phyloP scores from a whole-genome alignment of 1,284 basidiomycete genomes.

The Coriolopsis trogii region DNA sequence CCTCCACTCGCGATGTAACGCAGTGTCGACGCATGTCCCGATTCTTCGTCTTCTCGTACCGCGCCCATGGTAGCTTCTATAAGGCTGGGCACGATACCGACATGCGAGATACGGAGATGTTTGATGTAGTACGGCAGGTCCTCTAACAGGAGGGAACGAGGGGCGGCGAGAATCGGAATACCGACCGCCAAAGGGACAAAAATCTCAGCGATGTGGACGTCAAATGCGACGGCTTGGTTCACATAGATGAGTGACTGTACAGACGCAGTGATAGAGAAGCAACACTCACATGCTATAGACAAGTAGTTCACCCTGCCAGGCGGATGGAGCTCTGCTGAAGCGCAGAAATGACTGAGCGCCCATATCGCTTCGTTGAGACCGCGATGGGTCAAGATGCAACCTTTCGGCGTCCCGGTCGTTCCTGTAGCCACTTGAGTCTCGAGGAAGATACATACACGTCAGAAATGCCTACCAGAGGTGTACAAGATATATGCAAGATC shows the following conservation, averaged over 20 bases:
- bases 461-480: conserved; percentile 45
- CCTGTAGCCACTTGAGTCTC: conserved; percentile 33
- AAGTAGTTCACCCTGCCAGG: conserved; percentile 43
- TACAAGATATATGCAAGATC: conserved; percentile 54
- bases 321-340: conserved; percentile 40
- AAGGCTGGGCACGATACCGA: conserved; percentile 56
- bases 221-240: conserved; percentile 43
- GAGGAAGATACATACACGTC: background rate
- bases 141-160: conserved; percentile 48
- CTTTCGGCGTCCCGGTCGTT: conserved; percentile 58
- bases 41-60: conserved; percentile 34
- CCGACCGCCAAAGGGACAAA: conserved; percentile 47
- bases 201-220: conserved; percentile 53
- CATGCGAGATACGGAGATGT: conserved; percentile 49
- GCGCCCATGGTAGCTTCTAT: conserved; percentile 54
- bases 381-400: conserved; percentile 53
- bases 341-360: conserved; percentile 43
- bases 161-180: conserved; percentile 48
- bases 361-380: conserved; percentile 48
- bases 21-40: conserved; percentile 35
- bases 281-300: conserved; percentile 44
- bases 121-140: conserved; percentile 48
- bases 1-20: conserved; percentile 54
- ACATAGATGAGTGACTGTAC: conserved; percentile 31
- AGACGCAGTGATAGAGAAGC: background rate